These are phyloP conservation scores for Glycine soja DNA, from an alignment of 306 rosid species.

Conservation along the genomic window DNA sequence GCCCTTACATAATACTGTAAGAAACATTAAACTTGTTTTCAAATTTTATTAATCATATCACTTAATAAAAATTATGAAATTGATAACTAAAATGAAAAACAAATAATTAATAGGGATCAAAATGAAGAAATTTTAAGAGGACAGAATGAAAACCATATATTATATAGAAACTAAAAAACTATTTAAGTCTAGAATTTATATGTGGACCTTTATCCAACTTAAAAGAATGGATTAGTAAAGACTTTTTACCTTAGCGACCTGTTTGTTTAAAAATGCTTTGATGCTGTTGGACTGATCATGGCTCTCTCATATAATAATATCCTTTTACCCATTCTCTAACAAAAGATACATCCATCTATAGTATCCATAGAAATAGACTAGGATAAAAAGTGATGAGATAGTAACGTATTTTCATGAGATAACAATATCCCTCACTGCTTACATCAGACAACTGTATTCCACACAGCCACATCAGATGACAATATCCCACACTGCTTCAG, in stretches of 20 bases:
- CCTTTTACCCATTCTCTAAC: neutral
- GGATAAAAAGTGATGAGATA: too few relatives aligned
- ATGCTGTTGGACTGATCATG: neutral
- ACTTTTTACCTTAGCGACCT: neutral
- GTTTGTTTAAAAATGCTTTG: neutral
- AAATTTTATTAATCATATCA: neutral
- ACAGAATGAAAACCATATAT: neutral
- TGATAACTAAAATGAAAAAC: neutral
- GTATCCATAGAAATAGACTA: slow-evolving; percentile 13
- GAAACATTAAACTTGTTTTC: neutral
- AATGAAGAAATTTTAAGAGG: neutral
- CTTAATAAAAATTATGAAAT: neutral
- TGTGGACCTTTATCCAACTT: neutral
- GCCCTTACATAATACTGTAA: neutral
- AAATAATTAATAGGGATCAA: neutral
- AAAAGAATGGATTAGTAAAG: neutral
- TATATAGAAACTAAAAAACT: neutral
- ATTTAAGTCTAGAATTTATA: neutral
- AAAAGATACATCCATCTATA: neutral
- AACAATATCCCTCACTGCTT: too few relatives aligned
- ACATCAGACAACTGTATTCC: too few relatives aligned
- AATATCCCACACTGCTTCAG: too few relatives aligned
- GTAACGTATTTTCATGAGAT: too few relatives aligned
- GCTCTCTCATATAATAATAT: neutral
- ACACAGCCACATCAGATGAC: too few relatives aligned